Conservation (phyloP, 2,329 filamentous ascomycete genomes). For the Colletotrichum sp. region DNA sequence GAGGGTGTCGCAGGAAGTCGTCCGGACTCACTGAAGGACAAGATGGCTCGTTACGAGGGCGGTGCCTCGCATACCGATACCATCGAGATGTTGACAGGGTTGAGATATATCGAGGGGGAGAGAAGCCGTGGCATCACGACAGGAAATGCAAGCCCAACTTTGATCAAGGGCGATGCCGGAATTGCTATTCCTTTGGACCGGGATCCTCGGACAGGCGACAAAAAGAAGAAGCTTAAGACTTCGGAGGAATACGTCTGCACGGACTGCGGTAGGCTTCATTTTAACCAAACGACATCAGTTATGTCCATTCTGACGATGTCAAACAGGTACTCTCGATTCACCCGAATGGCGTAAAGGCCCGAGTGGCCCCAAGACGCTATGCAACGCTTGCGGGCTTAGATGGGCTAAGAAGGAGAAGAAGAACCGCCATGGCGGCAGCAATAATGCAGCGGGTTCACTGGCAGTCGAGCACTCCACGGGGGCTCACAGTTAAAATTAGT, state of each 20-base stretch:
- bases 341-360: slow-evolving; percentile 96
- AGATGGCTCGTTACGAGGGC: slow-evolving; percentile 83
- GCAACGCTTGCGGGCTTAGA: slow-evolving; percentile 87
- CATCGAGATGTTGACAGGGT: slow-evolving; percentile 91
- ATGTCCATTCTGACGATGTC: background rate
- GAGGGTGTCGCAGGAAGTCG: slow-evolving; percentile 72
- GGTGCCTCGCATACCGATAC: slow-evolving; percentile 76
- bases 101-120: slow-evolving; percentile 88
- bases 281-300: background rate
- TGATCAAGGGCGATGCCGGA: slow-evolving; percentile 86
- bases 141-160: slow-evolving; percentile 78
- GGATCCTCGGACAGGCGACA: slow-evolving; percentile 73
- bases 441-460: slow-evolving; percentile 2
- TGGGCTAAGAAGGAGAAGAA: slow-evolving; percentile 88
- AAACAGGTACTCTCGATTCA: slow-evolving; percentile 79
- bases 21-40: slow-evolving; percentile 81
- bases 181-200: slow-evolving; percentile 85
- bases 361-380: slow-evolving; percentile 90
- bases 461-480: slow-evolving; percentile 9
- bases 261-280: slow-evolving; percentile 75
- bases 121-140: slow-evolving; percentile 87
- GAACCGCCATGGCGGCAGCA: slow-evolving; percentile 31
- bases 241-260: slow-evolving; percentile 93
- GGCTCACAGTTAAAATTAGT: background rate
- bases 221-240: slow-evolving; percentile 88